phyloP scores from a whole-genome alignment of 2,329 filamentous ascomycete genomes.

The Fusarium mangiferae region DNA sequence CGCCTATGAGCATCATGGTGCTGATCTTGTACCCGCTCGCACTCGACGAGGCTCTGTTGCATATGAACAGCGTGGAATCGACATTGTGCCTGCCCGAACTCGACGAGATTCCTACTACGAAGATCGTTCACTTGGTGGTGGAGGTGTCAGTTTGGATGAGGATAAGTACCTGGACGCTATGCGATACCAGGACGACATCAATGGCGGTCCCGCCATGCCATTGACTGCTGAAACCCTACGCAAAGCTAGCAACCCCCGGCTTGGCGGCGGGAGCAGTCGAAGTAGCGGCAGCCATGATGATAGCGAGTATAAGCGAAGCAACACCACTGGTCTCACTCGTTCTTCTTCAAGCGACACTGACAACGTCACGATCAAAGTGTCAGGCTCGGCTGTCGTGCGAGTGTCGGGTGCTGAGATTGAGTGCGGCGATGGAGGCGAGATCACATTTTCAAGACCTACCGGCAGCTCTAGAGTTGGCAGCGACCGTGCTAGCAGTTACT shows the following conservation, averaged over 20 bases:
- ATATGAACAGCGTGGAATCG: slow-evolving; percentile 54
- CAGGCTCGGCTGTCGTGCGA: slow-evolving; percentile 64
- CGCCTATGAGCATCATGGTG: slow-evolving; percentile 51
- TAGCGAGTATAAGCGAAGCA: slow-evolving; percentile 70
- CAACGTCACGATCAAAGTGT: slow-evolving; percentile 70
- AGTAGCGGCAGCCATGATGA: slow-evolving; percentile 70
- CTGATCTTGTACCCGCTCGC: slow-evolving; percentile 54
- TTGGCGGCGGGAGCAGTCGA: slow-evolving; percentile 62
- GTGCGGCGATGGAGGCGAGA: slow-evolving; percentile 68
- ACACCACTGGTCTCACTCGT: slow-evolving; percentile 69
- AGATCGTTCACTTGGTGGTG: slow-evolving; percentile 47
- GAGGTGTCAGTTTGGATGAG: slow-evolving; percentile 49
- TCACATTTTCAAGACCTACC: slow-evolving; percentile 60
- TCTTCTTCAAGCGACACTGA: slow-evolving; percentile 63
- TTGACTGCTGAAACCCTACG: slow-evolving; percentile 67
- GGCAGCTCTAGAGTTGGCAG: slow-evolving; percentile 55
- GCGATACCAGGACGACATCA: slow-evolving; percentile 64
- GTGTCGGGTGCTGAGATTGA: slow-evolving; percentile 68
- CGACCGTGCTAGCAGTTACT: slow-evolving; percentile 62
- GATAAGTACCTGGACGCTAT: slow-evolving; percentile 53
- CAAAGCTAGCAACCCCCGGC: slow-evolving; percentile 57
- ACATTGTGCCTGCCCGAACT: slow-evolving; percentile 48
- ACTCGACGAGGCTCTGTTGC: slow-evolving; percentile 49
- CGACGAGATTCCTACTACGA: slow-evolving; percentile 57
- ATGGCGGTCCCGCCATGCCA: slow-evolving; percentile 56